phyloP scores from a whole-genome alignment of 108 stramenopile genomes.

The Discostella pseudostelligera region DNA sequence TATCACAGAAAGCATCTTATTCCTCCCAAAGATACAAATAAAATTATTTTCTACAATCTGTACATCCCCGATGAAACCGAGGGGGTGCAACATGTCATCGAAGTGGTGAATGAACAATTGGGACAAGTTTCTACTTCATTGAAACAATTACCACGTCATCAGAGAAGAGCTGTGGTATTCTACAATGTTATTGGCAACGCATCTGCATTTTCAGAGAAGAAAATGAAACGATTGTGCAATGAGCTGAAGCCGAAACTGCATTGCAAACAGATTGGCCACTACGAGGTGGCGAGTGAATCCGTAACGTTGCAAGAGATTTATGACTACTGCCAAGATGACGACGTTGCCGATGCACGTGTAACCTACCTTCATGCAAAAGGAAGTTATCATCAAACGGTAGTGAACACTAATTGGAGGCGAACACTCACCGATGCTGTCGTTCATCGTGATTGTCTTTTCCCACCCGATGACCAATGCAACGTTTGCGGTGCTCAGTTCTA shows the following conservation, averaged over 20 bases:
- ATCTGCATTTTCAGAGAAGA: constrained; percentile 11
- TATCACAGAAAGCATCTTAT: constrained; percentile 8
- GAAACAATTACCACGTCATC: background rate
- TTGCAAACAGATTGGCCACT: constrained; percentile 35
- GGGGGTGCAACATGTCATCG: constrained; percentile 25
- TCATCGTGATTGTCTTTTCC: constrained; percentile 37
- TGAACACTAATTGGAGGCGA: constrained; percentile 42
- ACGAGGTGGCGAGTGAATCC: constrained; percentile 34
- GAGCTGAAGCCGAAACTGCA: constrained; percentile 17
- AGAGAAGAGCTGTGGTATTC: constrained; percentile 25
- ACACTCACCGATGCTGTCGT: constrained; percentile 39
- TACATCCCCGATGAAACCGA: constrained; percentile 31
- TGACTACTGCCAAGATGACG: constrained; percentile 34
- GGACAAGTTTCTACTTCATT: constrained; percentile 37
- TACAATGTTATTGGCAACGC: constrained; percentile 47
- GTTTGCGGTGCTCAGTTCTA: constrained; percentile 50
- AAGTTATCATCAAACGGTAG: constrained; percentile 35
- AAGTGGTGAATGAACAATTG: constrained; percentile 39
- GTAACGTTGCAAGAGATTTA: constrained; percentile 35
- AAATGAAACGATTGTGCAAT: constrained; percentile 27
- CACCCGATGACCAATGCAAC: constrained; percentile 46
- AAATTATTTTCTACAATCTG: constrained; percentile 43
- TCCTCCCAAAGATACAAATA: constrained; percentile 13
- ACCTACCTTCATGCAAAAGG: constrained; percentile 47
- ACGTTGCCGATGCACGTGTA: constrained; percentile 22